Percentiles rank a stretch among this genome's conserved stretches.
Conservation (phyloP, 1,139 yeast species). For the Saccharomycopsis hybrid region DNA sequence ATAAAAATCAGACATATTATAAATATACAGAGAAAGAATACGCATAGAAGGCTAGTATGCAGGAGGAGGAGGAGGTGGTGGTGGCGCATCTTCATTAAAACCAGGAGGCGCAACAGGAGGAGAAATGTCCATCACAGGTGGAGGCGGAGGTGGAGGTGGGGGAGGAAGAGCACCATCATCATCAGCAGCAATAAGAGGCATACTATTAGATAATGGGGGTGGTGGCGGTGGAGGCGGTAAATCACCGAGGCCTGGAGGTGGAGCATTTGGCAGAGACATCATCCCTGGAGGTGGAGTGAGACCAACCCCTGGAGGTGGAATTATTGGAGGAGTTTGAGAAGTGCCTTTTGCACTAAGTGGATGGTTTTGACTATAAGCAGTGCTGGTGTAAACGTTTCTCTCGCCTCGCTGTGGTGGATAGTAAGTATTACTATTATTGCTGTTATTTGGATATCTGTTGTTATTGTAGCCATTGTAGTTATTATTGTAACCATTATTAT, state of each 20-base stretch:
- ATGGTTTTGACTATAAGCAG: background rate
- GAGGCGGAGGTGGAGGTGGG: constrained; percentile 21
- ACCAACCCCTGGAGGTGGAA: constrained; percentile 9
- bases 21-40: too few species aligned
- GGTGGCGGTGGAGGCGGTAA: constrained; percentile 13
- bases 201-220: constrained; percentile 9
- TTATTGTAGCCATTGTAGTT: background rate
- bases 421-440: background rate
- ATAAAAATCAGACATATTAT: too few species aligned
- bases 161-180: constrained; percentile 9
- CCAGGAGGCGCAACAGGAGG: constrained; percentile 16
- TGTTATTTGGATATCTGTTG: background rate
- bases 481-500: background rate
- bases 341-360: background rate
- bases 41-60: too few species aligned
- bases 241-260: background rate
- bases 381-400: background rate
- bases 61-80: constrained; percentile 6
- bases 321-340: constrained; percentile 1
- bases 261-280: background rate
- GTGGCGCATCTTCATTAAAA: constrained; percentile 4
- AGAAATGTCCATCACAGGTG: constrained; percentile 17
- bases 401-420: background rate
- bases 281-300: background rate
- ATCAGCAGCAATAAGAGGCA: constrained; percentile 18